These are phyloP conservation scores for Afroboletus lepidellus DNA, from an alignment of 1,284 basidiomycete species.

Conservation along the genomic window DNA sequence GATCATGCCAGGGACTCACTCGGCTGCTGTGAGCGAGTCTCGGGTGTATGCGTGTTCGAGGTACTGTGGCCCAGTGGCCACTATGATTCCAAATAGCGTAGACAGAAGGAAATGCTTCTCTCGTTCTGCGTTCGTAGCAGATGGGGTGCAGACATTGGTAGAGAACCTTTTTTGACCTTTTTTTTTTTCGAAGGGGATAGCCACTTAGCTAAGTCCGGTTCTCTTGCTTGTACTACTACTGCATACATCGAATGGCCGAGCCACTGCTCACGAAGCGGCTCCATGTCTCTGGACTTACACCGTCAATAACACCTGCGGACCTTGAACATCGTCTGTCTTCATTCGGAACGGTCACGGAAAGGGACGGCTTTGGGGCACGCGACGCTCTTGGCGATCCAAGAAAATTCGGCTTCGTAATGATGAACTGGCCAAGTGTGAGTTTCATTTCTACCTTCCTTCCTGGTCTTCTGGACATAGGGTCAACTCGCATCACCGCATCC, in stretches of 20 bases:
- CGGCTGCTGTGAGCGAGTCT: slow-evolving; percentile 85
- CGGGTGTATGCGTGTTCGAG: slow-evolving; percentile 95
- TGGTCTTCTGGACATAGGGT: background rate
- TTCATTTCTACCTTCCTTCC: background rate
- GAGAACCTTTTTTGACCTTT: too few species aligned
- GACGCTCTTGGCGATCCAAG: slow-evolving; percentile 65
- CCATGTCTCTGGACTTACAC: slow-evolving; percentile 72
- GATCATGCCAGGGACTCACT: slow-evolving; percentile 84
- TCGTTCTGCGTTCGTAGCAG: slow-evolving; percentile 82
- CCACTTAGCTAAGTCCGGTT: slow-evolving; percentile 13
- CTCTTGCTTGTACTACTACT: background rate
- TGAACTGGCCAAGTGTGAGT: slow-evolving; percentile 67
- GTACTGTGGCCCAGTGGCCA: slow-evolving; percentile 90
- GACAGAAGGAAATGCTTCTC: slow-evolving; percentile 88
- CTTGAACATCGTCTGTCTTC: slow-evolving; percentile 55
- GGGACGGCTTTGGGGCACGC: slow-evolving; percentile 65
- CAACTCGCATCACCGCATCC: background rate
- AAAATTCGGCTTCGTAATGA: slow-evolving; percentile 72
- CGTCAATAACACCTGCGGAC: slow-evolving; percentile 58
- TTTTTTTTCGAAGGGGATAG: background rate
- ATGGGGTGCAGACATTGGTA: slow-evolving; percentile 37
- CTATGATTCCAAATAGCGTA: slow-evolving; percentile 90
- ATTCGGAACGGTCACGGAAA: slow-evolving; percentile 64
- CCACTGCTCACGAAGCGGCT: slow-evolving; percentile 53
- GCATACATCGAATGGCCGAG: slow-evolving; percentile 24